A percentile compares a stretch with the other conserved stretches of the same genome.
These are phyloP conservation scores for Mortierella sp. DNA, from an alignment of 371 early-diverging fungal species.

Conservation along the genomic window DNA sequence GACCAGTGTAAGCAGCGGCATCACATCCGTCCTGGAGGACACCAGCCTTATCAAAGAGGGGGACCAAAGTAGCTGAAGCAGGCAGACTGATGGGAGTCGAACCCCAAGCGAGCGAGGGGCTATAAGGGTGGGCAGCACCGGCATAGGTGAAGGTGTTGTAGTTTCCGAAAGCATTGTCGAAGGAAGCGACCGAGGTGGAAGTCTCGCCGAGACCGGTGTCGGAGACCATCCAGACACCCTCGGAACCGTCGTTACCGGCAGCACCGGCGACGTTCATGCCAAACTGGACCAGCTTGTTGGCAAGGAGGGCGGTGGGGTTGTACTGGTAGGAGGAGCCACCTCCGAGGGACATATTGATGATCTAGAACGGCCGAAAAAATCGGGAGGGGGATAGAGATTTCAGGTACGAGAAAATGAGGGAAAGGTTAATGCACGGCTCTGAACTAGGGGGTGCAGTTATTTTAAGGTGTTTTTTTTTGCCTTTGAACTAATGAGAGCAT, in stretches of 20 bases:
- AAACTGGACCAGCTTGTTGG: slow-evolving; percentile 57
- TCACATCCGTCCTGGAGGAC: slow-evolving; percentile 65
- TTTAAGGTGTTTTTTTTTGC: background rate
- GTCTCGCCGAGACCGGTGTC: slow-evolving; percentile 74
- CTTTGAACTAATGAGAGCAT: background rate
- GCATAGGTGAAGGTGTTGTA: slow-evolving; percentile 40
- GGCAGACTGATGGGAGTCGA: slow-evolving; percentile 25
- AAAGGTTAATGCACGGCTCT: too few relatives aligned
- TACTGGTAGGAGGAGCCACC: slow-evolving; percentile 60
- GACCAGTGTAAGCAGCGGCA: slow-evolving; percentile 21
- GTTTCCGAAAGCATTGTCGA: slow-evolving; percentile 68
- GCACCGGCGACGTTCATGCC: slow-evolving; percentile 68
- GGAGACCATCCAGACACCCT: slow-evolving; percentile 73
- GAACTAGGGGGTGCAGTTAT: background rate
- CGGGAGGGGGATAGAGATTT: background rate
- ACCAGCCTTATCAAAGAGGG: slow-evolving; percentile 34
- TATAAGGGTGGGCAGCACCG: slow-evolving; percentile 20
- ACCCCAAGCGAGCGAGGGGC: slow-evolving; percentile 3
- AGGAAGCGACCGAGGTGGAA: slow-evolving; percentile 80
- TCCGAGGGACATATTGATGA: slow-evolving; percentile 79
- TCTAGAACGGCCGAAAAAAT: slow-evolving; percentile 15
- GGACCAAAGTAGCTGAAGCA: slow-evolving; percentile 30
- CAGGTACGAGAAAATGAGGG: background rate
- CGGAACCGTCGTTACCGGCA: slow-evolving; percentile 77
- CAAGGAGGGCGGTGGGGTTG: slow-evolving; percentile 62